Evolutionary conservation across 2,329 filamentous ascomycete species (phyloP).

Genomic region (Sclerotinia spermophila): DNA sequence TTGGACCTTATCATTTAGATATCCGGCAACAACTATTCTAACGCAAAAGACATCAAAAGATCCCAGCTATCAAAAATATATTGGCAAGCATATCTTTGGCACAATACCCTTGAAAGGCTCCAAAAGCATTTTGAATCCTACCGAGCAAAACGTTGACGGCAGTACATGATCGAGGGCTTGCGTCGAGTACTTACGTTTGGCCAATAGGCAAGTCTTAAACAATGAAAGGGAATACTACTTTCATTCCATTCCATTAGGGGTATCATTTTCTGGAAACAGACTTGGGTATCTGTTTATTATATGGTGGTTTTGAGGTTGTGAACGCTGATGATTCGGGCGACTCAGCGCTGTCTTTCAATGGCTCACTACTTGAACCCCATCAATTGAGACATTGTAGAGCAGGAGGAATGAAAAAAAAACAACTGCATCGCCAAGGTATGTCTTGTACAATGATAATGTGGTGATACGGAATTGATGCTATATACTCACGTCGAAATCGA

Average conservation of each 20-base stretch:
- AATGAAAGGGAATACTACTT: slow-evolving; percentile 13
- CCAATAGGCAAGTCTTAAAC: not conserved
- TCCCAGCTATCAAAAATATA: slow-evolving; percentile 38
- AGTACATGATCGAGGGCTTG: slow-evolving; percentile 19
- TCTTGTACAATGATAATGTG: not conserved
- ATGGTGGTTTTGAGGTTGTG: not conserved
- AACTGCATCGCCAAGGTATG: no score
- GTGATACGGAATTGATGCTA: not conserved
- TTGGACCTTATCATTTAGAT: slow-evolving; percentile 34
- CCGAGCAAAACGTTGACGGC: slow-evolving; percentile 32
- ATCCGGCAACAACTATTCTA: slow-evolving; percentile 2
- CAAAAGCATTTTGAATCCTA: slow-evolving; percentile 39
- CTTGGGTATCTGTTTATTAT: not conserved
- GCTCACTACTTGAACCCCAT: not conserved
- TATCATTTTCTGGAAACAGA: not conserved
- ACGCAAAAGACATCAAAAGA: slow-evolving; percentile 38
- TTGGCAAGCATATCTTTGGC: slow-evolving; percentile 22
- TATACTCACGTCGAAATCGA: not conserved
- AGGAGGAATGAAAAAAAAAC: no score
- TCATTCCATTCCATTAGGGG: slow-evolving; percentile 4
- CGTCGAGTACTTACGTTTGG: not conserved
- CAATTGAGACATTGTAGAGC: not conserved
- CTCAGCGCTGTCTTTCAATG: not conserved
- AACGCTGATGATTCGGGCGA: not conserved
- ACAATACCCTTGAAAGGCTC: slow-evolving; percentile 39